A percentile compares a stretch with the other conserved stretches of the same genome.
phyloP scores from a whole-genome alignment of 495 filamentous ascomycete species.

The Trichocladium antarcticum region DNA sequence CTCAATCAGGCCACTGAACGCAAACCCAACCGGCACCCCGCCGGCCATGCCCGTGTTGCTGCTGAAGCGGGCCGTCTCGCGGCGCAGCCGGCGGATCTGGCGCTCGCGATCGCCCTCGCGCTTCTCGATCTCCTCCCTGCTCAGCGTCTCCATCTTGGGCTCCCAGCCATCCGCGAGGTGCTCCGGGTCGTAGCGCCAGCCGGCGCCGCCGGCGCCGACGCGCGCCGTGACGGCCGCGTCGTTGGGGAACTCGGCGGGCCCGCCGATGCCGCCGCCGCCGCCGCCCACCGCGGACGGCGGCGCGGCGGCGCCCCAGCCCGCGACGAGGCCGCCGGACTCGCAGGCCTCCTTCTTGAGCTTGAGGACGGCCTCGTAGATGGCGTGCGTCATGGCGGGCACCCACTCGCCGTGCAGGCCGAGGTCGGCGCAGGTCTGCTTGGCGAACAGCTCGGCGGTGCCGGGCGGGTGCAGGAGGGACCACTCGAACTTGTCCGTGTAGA shows the following conservation, averaged over 20 bases:
- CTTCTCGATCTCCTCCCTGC: constrained; percentile 96
- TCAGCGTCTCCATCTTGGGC: constrained; percentile 77
- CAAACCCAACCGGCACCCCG: constrained; percentile 49
- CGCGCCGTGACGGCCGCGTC: constrained; percentile 59
- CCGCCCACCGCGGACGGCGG: constrained; percentile 37
- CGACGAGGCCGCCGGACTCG: constrained; percentile 71
- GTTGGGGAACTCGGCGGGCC: constrained; percentile 69
- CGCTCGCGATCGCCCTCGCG: constrained; percentile 89
- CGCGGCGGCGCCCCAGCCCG: constrained; percentile 53
- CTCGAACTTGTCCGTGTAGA: constrained; percentile 96
- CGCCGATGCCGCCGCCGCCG: too few species aligned
- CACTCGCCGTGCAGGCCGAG: constrained; percentile 84
- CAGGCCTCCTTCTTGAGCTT: constrained; percentile 92
- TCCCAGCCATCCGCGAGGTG: constrained; percentile 87
- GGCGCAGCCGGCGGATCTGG: constrained; percentile 71
- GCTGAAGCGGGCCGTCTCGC: constrained; percentile 88
- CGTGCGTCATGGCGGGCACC: constrained; percentile 86
- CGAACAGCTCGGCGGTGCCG: constrained; percentile 85
- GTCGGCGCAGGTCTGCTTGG: constrained; percentile 83
- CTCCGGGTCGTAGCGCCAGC: constrained; percentile 91
- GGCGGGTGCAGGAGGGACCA: constrained; percentile 92
- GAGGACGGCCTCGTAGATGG: constrained; percentile 91
- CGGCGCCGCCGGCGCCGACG: constrained; percentile 56
- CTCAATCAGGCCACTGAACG: constrained; percentile 49
- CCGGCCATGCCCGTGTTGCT: constrained; percentile 65